Evolutionary conservation across 495 filamentous ascomycete genomes (phyloP).

Genomic region (Penicillium manginii): DNA sequence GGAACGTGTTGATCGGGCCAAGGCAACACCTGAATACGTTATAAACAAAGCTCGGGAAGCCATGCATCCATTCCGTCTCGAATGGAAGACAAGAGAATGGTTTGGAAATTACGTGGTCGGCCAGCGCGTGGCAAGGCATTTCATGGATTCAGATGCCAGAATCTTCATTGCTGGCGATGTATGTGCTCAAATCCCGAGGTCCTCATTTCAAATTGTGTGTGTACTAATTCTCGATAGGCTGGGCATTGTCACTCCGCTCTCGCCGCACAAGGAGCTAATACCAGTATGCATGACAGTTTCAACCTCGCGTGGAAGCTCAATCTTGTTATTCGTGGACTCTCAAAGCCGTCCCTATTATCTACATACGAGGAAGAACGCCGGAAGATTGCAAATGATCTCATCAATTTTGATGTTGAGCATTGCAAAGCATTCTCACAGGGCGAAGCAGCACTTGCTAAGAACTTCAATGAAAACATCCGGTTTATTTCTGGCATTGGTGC

Average conservation of each 20-base stretch:
- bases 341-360: conserved; percentile 58
- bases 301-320: conserved; percentile 88
- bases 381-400: conserved; percentile 71
- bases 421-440: conserved; percentile 61
- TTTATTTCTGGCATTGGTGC: conserved; percentile 71
- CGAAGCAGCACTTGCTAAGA: conserved; percentile 61
- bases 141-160: conserved; percentile 61
- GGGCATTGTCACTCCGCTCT: conserved; percentile 83
- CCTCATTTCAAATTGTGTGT: not conserved
- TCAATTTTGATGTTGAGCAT: conserved; percentile 68
- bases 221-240: conserved; percentile 28
- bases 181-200: conserved; percentile 37
- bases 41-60: conserved; percentile 68
- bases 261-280: conserved; percentile 88
- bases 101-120: conserved; percentile 67
- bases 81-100: conserved; percentile 67
- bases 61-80: conserved; percentile 66
- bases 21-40: conserved; percentile 68
- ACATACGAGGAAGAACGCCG: conserved; percentile 78
- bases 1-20: conserved; percentile 62
- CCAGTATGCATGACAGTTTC: conserved; percentile 77
- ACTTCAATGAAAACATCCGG: conserved; percentile 67
- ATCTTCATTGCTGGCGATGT: conserved; percentile 87
- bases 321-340: conserved; percentile 64
- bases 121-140: conserved; percentile 73